Evolutionary conservation across 352 stramenopile species (phyloP).

Genomic region (Peronospora farinosa): DNA sequence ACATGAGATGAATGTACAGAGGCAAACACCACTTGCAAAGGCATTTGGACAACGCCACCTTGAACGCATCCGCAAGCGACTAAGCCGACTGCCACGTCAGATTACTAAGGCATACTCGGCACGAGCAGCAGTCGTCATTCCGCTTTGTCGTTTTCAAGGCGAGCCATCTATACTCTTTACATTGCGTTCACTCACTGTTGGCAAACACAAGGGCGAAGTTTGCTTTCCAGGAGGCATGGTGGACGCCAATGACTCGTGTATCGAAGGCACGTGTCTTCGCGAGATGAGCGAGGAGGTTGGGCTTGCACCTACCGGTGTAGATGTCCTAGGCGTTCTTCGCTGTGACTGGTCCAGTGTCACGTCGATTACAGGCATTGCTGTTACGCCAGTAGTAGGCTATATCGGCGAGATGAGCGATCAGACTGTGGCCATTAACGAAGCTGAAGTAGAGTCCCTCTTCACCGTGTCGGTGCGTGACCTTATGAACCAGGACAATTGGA

Average conservation of each 20-base stretch:
- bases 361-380: conserved; percentile 93
- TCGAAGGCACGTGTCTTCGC: conserved; percentile 93
- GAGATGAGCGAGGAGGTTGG: conserved; percentile 98
- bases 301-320: conserved; percentile 65
- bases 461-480: conserved; percentile 89
- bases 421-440: conserved; percentile 89
- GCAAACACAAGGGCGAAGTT: conserved; percentile 93
- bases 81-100: conserved; percentile 91
- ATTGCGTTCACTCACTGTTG: conserved; percentile 86
- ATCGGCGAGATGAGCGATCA: conserved; percentile 90
- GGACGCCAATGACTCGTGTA: conserved; percentile 87
- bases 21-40: conserved; percentile 43
- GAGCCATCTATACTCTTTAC: conserved; percentile 95
- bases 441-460: conserved; percentile 95
- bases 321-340: conserved; percentile 90
- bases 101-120: conserved; percentile 90
- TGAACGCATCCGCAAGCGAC: conserved; percentile 90
- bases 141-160: conserved; percentile 94
- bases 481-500: conserved; percentile 80
- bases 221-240: conserved; percentile 96
- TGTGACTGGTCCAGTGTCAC: conserved; percentile 95
- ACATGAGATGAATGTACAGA: conserved; percentile 30
- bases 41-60: conserved; percentile 86
- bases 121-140: conserved; percentile 92
- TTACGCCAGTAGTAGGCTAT: conserved; percentile 96